Conservation (phyloP, 257 asterid species). For the Nicotiana undulata region DNA sequence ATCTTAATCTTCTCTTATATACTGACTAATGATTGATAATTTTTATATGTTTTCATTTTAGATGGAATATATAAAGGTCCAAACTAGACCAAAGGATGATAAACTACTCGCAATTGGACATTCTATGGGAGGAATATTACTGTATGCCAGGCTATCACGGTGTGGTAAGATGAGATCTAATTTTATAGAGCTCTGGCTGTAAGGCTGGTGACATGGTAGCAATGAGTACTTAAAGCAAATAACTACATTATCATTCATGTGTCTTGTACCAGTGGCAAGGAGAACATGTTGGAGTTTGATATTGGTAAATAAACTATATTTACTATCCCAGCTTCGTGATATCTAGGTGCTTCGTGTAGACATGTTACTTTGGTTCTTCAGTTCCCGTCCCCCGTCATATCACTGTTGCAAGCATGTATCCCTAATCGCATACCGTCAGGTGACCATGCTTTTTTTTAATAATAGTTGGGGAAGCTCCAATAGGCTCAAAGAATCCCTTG, state of each 20-base stretch:
- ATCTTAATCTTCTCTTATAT: neutral
- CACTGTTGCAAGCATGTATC: neutral
- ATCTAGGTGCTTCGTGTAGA: neutral
- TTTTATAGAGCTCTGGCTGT: neutral
- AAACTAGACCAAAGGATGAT: constrained; percentile 70
- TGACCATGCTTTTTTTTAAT: neutral
- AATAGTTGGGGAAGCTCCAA: neutral
- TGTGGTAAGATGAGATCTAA: constrained; percentile 45
- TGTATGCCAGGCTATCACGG: constrained; percentile 79
- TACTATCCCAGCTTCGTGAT: neutral
- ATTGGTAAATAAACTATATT: neutral
- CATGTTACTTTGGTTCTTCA: neutral
- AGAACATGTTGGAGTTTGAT: neutral
- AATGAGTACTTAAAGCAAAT: neutral
- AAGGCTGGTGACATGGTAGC: neutral
- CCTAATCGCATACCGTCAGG: neutral
- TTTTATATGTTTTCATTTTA: constrained; percentile 12
- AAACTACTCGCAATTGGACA: constrained; percentile 84
- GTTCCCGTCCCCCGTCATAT: neutral
- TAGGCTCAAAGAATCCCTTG: neutral
- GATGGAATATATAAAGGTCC: constrained; percentile 81
- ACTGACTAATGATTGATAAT: neutral
- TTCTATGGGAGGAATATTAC: constrained; percentile 96
- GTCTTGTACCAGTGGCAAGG: neutral
- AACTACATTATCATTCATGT: neutral